Base-by-base conservation (phyloP, 2,329 filamentous ascomycete genomes). In the Esteya vermicola region DNA sequence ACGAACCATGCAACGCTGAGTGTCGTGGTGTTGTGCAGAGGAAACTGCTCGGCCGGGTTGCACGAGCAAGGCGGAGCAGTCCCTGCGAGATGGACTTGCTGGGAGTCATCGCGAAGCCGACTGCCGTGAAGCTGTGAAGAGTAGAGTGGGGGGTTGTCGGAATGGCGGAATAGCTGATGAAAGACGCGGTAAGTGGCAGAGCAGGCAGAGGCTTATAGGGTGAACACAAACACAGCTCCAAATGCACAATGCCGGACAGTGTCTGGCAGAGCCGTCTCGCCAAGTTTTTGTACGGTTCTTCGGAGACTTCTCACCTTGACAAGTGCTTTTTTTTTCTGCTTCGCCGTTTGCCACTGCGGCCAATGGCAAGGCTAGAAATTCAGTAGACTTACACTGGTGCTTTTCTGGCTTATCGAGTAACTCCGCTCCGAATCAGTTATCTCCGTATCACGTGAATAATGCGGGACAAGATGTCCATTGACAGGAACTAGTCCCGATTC, bases 401-500 rank as follows among this genome's bases (percentile, higher is more conserved):
- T 25, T 10, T 30, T 19, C 33, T 22, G 19, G n/a, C 10, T 22
- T 18, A 23, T 18, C 18, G 19, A 25, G 33, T 39, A 39, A 36
- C 33, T 37, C 40, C 36, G 22, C 26, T 23, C 41, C 41, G 36
- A 39, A 23, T n/a, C 6, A 9, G 36, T 42, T 42, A 42, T 34
- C 35, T 42, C 40, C 40, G 40, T 37, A 20, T 14, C 9, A 18
- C 9, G 20, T 23, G 22, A 26, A 20, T n/a, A n/a, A 32, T 19
- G 33, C 20, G 33, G 20, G 14, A 6, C 25, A 22, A 22, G 21
- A 4, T 35, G 21, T 14, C 21, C 33, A 22, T 35, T 25, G 33
- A 16, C n/a, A n/a, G n/a, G n/a, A n/a, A n/a, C n/a, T n/a, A n/a
- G n/a, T n/a, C n/a, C n/a, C n/a, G n/a, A n/a, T n/a, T n/a, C n/a